phyloP scores from a whole-genome alignment of 345 rosid species.

The Geranium rotundifolium region DNA sequence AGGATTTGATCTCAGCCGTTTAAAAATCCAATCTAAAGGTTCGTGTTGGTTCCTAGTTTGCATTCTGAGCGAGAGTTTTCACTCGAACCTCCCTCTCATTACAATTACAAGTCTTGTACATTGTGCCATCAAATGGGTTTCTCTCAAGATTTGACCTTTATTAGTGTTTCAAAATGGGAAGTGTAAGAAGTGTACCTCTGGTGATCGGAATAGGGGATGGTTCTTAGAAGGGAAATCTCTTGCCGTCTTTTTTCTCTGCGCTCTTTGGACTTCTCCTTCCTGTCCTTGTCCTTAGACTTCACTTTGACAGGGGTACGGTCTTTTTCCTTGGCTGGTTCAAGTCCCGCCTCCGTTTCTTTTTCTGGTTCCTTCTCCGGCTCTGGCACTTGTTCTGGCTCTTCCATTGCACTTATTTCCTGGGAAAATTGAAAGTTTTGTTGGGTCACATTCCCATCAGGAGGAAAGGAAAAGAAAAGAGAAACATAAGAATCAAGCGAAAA shows the following conservation, averaged over 20 bases:
- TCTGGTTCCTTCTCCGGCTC: not conserved
- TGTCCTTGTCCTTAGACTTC: conserved; percentile 28
- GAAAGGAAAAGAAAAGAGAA: too few relatives aligned
- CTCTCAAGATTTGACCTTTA: not conserved
- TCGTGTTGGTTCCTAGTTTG: too few relatives aligned
- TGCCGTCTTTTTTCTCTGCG: conserved; percentile 70
- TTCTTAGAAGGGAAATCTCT: conserved; percentile 73
- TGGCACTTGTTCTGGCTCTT: not conserved
- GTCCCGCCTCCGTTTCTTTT: not conserved
- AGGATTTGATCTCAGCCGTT: too few relatives aligned
- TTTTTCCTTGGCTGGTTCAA: not conserved
- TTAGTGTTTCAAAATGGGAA: not conserved
- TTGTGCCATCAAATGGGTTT: not conserved
- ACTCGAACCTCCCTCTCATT: too few relatives aligned
- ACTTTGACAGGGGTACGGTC: not conserved
- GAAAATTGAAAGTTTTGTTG: not conserved
- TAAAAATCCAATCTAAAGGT: too few relatives aligned
- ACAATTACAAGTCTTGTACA: too few relatives aligned
- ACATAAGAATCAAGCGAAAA: too few relatives aligned
- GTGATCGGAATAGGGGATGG: conserved; percentile 89
- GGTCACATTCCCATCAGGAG: too few relatives aligned
- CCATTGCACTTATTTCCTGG: not conserved
- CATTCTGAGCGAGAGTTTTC: too few relatives aligned
- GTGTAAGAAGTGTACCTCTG: conserved; percentile 39
- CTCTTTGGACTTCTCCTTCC: conserved; percentile 49